phyloP scores from a whole-genome alignment of 768 basidiomycete species.

The Hemileccinum impolitum region DNA sequence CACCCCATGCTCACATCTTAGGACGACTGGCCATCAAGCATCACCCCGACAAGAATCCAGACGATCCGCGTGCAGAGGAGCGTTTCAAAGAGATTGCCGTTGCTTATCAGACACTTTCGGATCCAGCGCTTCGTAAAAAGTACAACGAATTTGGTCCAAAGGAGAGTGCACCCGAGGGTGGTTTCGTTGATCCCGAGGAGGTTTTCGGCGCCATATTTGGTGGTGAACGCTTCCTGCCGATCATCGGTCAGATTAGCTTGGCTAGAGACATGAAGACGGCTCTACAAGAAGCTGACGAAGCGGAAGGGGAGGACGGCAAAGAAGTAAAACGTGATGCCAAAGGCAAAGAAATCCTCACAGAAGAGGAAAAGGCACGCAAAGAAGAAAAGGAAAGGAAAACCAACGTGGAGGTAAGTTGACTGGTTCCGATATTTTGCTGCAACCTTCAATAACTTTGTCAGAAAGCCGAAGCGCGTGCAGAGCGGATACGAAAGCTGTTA shows the following conservation, averaged over 20 bases:
- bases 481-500: constrained; percentile 67
- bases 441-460: constrained; percentile 29
- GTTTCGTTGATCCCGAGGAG: constrained; percentile 84
- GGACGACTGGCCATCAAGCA: constrained; percentile 85
- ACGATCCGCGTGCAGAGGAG: constrained; percentile 81
- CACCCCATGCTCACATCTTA: constrained; percentile 24
- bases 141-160: constrained; percentile 92
- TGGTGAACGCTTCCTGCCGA: constrained; percentile 79
- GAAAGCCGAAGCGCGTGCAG: constrained; percentile 79
- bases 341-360: constrained; percentile 50
- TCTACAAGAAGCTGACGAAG: constrained; percentile 81
- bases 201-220: constrained; percentile 85
- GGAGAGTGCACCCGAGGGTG: constrained; percentile 78
- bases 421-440: neutral
- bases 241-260: constrained; percentile 86
- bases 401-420: constrained; percentile 56
- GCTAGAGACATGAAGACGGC: constrained; percentile 93
- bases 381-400: constrained; percentile 71
- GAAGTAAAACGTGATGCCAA: constrained; percentile 48
- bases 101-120: constrained; percentile 84
- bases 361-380: constrained; percentile 69
- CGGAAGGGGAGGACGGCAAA: constrained; percentile 44
- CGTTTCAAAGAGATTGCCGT: constrained; percentile 90
- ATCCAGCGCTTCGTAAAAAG: constrained; percentile 68
- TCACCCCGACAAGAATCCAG: constrained; percentile 90